phyloP scores from a whole-genome alignment of 2,329 filamentous ascomycete genomes.

The Fusarium gaditjirri region DNA sequence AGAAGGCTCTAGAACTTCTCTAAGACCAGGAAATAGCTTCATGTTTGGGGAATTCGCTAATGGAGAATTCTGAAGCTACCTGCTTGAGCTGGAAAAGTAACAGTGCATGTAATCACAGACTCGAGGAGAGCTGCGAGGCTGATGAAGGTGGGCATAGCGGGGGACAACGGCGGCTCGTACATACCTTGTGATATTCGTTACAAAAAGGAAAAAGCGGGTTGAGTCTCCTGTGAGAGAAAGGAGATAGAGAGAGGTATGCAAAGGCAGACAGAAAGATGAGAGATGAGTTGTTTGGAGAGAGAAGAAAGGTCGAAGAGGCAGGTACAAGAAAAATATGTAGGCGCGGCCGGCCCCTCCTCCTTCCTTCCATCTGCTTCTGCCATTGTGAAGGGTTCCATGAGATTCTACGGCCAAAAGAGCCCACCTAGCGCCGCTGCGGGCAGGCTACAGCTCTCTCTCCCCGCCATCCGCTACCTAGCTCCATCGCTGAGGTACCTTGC shows the following conservation, averaged over 20 bases:
- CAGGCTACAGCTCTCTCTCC: conserved; percentile 8
- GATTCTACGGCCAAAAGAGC: conserved; percentile 54
- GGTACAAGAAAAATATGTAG: conserved; percentile 52
- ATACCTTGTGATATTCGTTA: conserved; percentile 44
- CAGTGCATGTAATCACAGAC: background rate
- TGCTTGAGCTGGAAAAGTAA: background rate
- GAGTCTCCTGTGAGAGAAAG: conserved; percentile 37
- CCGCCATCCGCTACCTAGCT: conserved; percentile 17
- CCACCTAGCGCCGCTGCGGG: conserved; percentile 39
- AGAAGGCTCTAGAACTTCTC: conserved; percentile 25
- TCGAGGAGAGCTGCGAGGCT: conserved; percentile 12
- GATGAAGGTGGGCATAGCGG: conserved; percentile 4
- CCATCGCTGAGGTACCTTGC: background rate
- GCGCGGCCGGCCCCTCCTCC: conserved; percentile 45
- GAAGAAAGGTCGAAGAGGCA: conserved; percentile 41
- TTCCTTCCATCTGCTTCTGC: conserved; percentile 44
- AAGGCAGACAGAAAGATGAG: conserved; percentile 30
- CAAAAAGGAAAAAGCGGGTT: conserved; percentile 41
- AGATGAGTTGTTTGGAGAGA: conserved; percentile 38
- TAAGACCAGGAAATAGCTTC: background rate
- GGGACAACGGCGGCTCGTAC: background rate
- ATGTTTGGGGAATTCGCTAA: background rate
- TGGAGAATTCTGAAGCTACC: background rate
- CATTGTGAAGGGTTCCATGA: conserved; percentile 57
- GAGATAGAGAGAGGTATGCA: conserved; percentile 28